Base-by-base conservation (phyloP, 2,329 filamentous ascomycete species). In the Penicillium sp. region DNA sequence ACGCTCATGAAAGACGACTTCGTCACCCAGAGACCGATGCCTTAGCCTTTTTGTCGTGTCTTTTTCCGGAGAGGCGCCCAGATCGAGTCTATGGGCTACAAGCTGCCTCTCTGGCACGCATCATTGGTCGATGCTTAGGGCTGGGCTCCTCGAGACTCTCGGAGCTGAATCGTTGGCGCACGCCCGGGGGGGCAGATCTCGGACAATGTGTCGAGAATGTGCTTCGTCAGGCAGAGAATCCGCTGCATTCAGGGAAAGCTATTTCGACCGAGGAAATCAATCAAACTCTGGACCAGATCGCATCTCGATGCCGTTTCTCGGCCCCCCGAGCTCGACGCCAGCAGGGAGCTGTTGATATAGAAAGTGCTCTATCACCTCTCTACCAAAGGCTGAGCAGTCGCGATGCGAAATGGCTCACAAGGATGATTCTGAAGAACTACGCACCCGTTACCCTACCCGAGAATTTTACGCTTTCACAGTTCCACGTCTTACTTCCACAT, bases 371-470 rank as follows among this genome's bases (percentile, higher is more conserved):
- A 1, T 73, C 73, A 18, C 62, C 65, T 0, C 62, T 90, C 1
- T 86, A 86, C 58, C 72, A 69, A 28, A 77, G 80, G 6, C 62
- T 89, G 8, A 74, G 74, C 39, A 80, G 87, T 3, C 73, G 75
- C 38, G 87, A 95, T 62, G 85, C 84, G 4, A 95, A 95, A 69
- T 96, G 90, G 90, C 76, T 95, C 9, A 87, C 87, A 0, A 79
- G 90, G 3, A 73, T 96, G 28, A 75, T 95, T 5, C 72, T 95
- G 27, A 93, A 94, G 62, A 79, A 84, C 53, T 87, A 84, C 50
- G 75, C 78, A n/a, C 85, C 86, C 0, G 73, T 90, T 0, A 64
- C 77, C 1, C 61, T 94, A 1, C 81, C 89, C 5, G 68, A 73
- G 5, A 55, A 66, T 1, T 65, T 78, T 13, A 68, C 88, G 0